Conservation (phyloP, 139 green algal species). For the Chlorella sp. region DNA sequence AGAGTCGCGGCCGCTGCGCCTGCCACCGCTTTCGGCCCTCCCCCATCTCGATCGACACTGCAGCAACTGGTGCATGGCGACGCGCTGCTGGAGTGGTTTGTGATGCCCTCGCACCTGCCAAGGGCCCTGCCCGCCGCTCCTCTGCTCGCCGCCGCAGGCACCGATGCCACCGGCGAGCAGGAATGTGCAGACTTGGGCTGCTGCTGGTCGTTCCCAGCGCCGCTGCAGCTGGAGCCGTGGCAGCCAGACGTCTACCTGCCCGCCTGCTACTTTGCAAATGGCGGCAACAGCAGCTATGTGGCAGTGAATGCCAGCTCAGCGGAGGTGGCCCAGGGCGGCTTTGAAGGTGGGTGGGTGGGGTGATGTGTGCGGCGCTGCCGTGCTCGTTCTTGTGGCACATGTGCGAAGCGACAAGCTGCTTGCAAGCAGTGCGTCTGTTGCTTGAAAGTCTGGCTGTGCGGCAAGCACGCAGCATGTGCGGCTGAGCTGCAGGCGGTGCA, state of each 20-base stretch:
- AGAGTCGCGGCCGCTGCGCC: too few species aligned
- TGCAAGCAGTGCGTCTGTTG: too few species aligned
- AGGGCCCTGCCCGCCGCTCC: neutral
- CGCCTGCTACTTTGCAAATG: constrained; percentile 58
- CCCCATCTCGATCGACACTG: too few species aligned
- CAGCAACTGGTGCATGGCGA: too few species aligned
- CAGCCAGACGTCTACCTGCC: constrained; percentile 41
- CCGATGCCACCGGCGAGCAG: constrained; percentile 47
- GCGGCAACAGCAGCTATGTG: constrained; percentile 30
- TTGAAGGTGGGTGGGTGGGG: neutral
- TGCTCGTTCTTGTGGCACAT: too few species aligned
- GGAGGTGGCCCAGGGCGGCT: neutral
- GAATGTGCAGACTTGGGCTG: constrained; percentile 51
- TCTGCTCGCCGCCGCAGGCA: constrained; percentile 37
- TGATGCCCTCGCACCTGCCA: too few species aligned
- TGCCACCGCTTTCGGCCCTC: neutral
- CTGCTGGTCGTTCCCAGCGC: constrained; percentile 50
- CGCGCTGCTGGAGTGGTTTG: too few species aligned
- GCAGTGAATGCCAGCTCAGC: neutral
- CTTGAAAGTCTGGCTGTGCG: too few species aligned
- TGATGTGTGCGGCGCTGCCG: too few species aligned
- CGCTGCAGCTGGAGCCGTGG: neutral
- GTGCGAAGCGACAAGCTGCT: too few species aligned
- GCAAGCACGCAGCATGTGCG: too few species aligned
- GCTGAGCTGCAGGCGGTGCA: too few species aligned